Conservation (phyloP, 768 basidiomycete genomes). For the Auricularia sp. region DNA sequence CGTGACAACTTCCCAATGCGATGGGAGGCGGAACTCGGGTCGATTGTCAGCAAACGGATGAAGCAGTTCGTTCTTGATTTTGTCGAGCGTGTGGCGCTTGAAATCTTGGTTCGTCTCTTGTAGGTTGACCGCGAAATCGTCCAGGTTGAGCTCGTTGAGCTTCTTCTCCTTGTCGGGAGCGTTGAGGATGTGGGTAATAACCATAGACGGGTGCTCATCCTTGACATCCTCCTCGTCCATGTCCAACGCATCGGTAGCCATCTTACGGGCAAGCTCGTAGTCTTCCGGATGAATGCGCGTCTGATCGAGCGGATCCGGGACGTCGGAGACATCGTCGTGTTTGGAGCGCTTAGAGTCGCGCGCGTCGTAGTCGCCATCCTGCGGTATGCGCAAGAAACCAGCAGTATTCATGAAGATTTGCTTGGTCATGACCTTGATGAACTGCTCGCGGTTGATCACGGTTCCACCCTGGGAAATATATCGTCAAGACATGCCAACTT, state of each 20-base stretch:
- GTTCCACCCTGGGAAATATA: constrained; percentile 59
- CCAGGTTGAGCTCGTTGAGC: constrained; percentile 82
- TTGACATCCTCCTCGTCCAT: constrained; percentile 96
- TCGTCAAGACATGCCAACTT: neutral
- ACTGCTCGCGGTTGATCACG: constrained; percentile 77
- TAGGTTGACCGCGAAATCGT: constrained; percentile 92
- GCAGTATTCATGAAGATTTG: constrained; percentile 89
- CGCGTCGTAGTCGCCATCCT: constrained; percentile 43
- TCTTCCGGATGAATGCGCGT: constrained; percentile 97
- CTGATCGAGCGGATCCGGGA: constrained; percentile 82
- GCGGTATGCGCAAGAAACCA: constrained; percentile 80
- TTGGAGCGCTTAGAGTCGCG: constrained; percentile 38
- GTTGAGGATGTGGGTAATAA: constrained; percentile 76
- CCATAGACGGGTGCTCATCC: constrained; percentile 83
- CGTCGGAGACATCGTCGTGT: constrained; percentile 55
- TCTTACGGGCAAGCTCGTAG: constrained; percentile 94
- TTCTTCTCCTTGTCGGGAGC: constrained; percentile 71
- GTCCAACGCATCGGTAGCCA: constrained; percentile 95
- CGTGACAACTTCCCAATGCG: constrained; percentile 73
- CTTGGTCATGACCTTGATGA: constrained; percentile 77
- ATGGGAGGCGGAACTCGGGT: constrained; percentile 48
- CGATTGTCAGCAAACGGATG: constrained; percentile 73
- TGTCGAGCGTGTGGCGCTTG: constrained; percentile 81
- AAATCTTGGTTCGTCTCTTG: constrained; percentile 71
- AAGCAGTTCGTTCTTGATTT: constrained; percentile 80